Evolutionary conservation across 2,329 filamentous ascomycete species (phyloP), one percentile per base, ranked within the genome.

Genomic region (Penicillium paneum): DNA sequence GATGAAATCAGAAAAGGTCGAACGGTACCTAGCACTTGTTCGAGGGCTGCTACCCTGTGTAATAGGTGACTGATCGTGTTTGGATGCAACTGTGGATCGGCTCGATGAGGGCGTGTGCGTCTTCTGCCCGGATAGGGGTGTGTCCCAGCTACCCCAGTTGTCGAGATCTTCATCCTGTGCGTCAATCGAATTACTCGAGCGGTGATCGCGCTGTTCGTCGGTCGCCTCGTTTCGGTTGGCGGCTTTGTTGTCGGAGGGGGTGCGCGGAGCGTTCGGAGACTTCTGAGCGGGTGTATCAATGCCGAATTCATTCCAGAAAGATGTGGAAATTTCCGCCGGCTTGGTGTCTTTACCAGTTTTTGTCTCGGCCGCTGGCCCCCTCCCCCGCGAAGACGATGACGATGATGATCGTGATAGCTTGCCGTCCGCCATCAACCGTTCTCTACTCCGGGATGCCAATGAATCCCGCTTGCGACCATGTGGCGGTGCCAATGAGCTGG

Each of bases 61-160:
- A 31, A 62, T 69, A 40, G 77, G 74, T 15, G 78, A 78, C 31
- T 74, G 74, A 47, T 77, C 73, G 42, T 70, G 71, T 56, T 78
- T 78, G 42, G 79, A 80, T 53, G 75, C 75, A 42, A 81, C 73
- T 34, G 79, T 80, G 17, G 79, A 81, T 60, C 75, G 79, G 59
- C 77, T 73, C 56, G 74, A 74, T 26, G 73, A 75, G 40, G 74
- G 70, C 34, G 76, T 76, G 56, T 77, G 70, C 58, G 62, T 69
- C 63, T 68, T 70, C 51, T 71, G 69, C 19, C 39, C 52, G 36
- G 61, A 56, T 50, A 71, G 65, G 17, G 80, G 78, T 3, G 79
- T 78, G 56, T 83, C 81, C 81, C 81, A 83, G 53, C 71, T 75
- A 67, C 81, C 81, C 81, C 81, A 83, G 49, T 71, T 72, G 53